phyloP scores from a whole-genome alignment of 306 rosid genomes.

The Prunus campanulata region DNA sequence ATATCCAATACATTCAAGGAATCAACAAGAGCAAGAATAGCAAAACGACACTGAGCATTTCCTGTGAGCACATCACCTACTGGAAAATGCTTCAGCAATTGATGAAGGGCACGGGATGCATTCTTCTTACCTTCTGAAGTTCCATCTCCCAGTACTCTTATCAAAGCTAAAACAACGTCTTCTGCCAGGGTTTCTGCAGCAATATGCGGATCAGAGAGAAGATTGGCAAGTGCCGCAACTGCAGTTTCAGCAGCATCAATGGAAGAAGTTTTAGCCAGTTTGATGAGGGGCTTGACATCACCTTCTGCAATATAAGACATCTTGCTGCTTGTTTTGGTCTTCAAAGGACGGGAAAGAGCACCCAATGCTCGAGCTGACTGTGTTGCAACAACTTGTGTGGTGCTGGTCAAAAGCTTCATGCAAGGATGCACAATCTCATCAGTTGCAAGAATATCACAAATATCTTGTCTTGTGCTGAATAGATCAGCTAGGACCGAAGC shows the following conservation, averaged over 20 bases:
- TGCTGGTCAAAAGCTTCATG: slow-evolving; percentile 90
- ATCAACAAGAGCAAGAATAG: slow-evolving; percentile 76
- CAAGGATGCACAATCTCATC: slow-evolving; percentile 87
- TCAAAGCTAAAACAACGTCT: slow-evolving; percentile 83
- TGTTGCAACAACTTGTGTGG: slow-evolving; percentile 81
- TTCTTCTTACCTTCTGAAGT: slow-evolving; percentile 75
- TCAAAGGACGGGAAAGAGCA: slow-evolving; percentile 81
- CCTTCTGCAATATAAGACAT: slow-evolving; percentile 74
- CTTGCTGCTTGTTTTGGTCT: slow-evolving; percentile 54
- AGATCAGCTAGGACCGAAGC: slow-evolving; percentile 93
- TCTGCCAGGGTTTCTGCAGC: slow-evolving; percentile 76
- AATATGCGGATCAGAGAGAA: slow-evolving; percentile 75
- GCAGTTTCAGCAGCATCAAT: slow-evolving; percentile 89
- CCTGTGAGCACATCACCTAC: slow-evolving; percentile 67
- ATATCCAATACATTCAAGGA: slow-evolving; percentile 60
- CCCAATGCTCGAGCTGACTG: slow-evolving; percentile 92
- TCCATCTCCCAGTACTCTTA: slow-evolving; percentile 81
- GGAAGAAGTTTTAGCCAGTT: slow-evolving; percentile 88
- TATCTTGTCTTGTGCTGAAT: slow-evolving; percentile 80
- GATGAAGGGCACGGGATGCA: slow-evolving; percentile 87
- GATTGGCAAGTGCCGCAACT: slow-evolving; percentile 91
- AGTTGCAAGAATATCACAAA: slow-evolving; percentile 81
- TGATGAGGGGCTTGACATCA: slow-evolving; percentile 79
- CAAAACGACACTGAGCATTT: slow-evolving; percentile 63
- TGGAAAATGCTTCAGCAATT: slow-evolving; percentile 81